Conservation (phyloP, 176 grass and related monocot species). For the Carex cristatella region DNA sequence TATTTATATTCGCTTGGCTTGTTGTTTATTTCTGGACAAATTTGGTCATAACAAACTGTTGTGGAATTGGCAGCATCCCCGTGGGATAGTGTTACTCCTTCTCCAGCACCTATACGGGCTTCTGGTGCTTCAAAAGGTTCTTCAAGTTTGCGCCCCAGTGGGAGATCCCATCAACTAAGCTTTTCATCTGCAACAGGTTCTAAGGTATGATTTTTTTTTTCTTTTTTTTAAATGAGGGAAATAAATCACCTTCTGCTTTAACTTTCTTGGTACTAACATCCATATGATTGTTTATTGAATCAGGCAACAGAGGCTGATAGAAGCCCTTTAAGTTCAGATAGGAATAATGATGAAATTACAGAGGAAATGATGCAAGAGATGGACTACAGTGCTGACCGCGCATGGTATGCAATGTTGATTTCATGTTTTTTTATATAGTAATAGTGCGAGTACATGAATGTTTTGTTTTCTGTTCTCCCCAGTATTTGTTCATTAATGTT, state of each 20-base stretch:
- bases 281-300: conserved; percentile 15
- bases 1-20: not conserved
- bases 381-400: conserved; percentile 89
- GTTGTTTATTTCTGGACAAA: not conserved
- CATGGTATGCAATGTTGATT: conserved; percentile 43
- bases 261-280: not conserved
- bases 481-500: not conserved
- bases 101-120: conserved; percentile 74
- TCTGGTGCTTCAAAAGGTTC: conserved; percentile 72
- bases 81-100: conserved; percentile 78
- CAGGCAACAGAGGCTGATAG: conserved; percentile 54
- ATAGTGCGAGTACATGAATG: not conserved
- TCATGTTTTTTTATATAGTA: not conserved
- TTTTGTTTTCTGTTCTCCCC: not conserved
- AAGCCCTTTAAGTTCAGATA: conserved; percentile 53
- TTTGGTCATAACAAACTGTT: not conserved
- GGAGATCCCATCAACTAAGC: conserved; percentile 56
- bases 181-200: conserved; percentile 43
- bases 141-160: conserved; percentile 48
- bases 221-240: not conserved
- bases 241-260: not conserved
- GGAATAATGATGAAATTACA: conserved; percentile 53
- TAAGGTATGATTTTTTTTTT: conserved; percentile 40
- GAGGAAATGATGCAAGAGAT: conserved; percentile 97
- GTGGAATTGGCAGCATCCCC: conserved; percentile 47